Evolutionary conservation across 2,329 filamentous ascomycete species (phyloP).

Genomic region (Pezicula rhizophila): DNA sequence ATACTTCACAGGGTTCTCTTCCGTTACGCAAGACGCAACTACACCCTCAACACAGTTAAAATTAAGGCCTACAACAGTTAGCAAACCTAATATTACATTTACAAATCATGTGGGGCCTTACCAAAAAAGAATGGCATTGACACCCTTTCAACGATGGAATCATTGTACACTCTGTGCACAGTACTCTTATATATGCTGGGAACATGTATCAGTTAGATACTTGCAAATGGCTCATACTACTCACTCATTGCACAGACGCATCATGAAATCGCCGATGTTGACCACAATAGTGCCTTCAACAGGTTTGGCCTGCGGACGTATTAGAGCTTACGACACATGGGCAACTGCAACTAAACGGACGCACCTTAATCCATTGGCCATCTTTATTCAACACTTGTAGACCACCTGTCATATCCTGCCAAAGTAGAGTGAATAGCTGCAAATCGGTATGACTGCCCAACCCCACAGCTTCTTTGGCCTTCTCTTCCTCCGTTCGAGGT

Average conservation of each 20-base stretch:
- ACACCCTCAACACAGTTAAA: slow-evolving; percentile 44
- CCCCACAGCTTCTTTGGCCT: slow-evolving; percentile 29
- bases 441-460: slow-evolving; percentile 43
- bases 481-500: slow-evolving; percentile 27
- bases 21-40: slow-evolving; percentile 39
- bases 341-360: neutral
- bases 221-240: neutral
- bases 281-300: slow-evolving; percentile 43
- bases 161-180: slow-evolving; percentile 44
- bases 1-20: slow-evolving; percentile 41
- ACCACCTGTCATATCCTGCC: slow-evolving; percentile 38
- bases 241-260: slow-evolving; percentile 41
- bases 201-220: neutral
- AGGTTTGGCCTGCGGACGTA: slow-evolving; percentile 28
- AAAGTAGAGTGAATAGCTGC: slow-evolving; percentile 43
- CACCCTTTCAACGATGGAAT: slow-evolving; percentile 34
- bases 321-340: slow-evolving; percentile 5
- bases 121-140: slow-evolving; percentile 54
- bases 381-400: slow-evolving; percentile 37
- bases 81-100: too few species aligned
- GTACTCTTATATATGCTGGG: slow-evolving; percentile 38
- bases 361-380: slow-evolving; percentile 36
- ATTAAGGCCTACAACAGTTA: slow-evolving; percentile 34
- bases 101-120: slow-evolving; percentile 12
- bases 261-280: slow-evolving; percentile 47